Evolutionary conservation across 805 yeast species (phyloP).

Genomic region (Starmerella davenportii): DNA sequence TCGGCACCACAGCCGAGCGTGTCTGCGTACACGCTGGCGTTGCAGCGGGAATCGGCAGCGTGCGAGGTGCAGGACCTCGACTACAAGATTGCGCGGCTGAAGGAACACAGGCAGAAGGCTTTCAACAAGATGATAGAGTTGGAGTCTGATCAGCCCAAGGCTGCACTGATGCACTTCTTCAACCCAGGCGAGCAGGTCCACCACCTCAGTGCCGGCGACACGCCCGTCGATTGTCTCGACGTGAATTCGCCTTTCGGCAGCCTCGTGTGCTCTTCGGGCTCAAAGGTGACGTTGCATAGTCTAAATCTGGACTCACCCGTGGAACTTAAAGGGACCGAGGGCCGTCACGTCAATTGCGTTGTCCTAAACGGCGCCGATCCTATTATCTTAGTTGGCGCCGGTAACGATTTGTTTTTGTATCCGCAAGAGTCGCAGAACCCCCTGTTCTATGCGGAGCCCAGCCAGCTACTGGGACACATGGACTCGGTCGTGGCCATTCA

Average conservation of each 20-base stretch:
- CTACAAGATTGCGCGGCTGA: constrained; percentile 33
- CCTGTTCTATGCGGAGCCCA: constrained; percentile 7
- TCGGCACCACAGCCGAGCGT: constrained; percentile 23
- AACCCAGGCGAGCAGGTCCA: constrained; percentile 39
- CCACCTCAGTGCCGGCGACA: constrained; percentile 35
- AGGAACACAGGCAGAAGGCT: constrained; percentile 33
- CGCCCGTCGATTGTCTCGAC: constrained; percentile 38
- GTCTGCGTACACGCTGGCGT: constrained; percentile 33
- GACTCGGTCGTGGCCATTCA: constrained; percentile 49
- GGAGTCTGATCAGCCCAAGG: constrained; percentile 42
- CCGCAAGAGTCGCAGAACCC: not conserved
- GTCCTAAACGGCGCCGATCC: constrained; percentile 8
- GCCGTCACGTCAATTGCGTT: constrained; percentile 1
- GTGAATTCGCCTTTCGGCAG: constrained; percentile 59
- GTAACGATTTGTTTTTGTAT: constrained; percentile 1
- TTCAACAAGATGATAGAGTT: constrained; percentile 41
- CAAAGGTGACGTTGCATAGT: constrained; percentile 28
- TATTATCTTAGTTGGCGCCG: constrained; percentile 8
- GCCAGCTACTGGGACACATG: constrained; percentile 43
- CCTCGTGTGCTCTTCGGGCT: constrained; percentile 65
- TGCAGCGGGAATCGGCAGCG: constrained; percentile 47
- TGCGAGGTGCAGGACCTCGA: constrained; percentile 51
- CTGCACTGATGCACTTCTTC: constrained; percentile 48
- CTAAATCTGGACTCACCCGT: constrained; percentile 4
- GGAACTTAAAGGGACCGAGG: constrained; percentile 1